Base-by-base conservation (phyloP, 257 asterid species). In the Primulina huaijiensis region DNA sequence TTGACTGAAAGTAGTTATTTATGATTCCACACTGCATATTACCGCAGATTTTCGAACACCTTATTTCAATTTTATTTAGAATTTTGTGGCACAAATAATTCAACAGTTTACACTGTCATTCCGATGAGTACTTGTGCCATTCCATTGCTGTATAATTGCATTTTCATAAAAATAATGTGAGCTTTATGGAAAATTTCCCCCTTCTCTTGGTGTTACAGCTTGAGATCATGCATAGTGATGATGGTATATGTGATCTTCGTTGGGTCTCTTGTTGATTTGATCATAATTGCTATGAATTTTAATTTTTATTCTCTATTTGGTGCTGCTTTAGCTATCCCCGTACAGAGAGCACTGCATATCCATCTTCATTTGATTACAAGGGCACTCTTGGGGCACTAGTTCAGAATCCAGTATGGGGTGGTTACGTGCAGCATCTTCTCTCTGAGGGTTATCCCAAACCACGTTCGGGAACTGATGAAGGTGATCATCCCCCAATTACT, bases 401-500 rank as follows among this genome's bases (percentile, higher is more conserved):
- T 31, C 79, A 78, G 72, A 89, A 81, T 79, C 81, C 87, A 61
- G 79, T 46, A 30, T 87, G 87, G 86, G 89, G 95, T 76, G 82
- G 82, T 83, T 87, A 80, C 71, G 95, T 84, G 65, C 86, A 76
- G 68, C 83, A 69, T 58, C 90, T 91, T 64, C 77, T 86, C 64
- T 72, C 84, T 74, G 85, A 81, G 66, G 94, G 89, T 46, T 83
- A 81, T 79, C 75, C 62, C 61, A 89, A 83, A 80, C 97, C 97
- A 1, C 82, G 84, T n/a, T 76, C 89, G 53, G 97, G 97, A 74
- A 89, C 77, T 75, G 97, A 91, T 82, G 95, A 70, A 30, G 96
- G 97, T 29, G 97, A 91, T 77, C 97, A 91, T 76, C 97, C 97
- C 76, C 97, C 97, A 50, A 91, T 91, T 67, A 91, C 97, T 80